Evolutionary conservation across 2,329 filamentous ascomycete species (phyloP).

Genomic region (Monilinia fructigena): DNA sequence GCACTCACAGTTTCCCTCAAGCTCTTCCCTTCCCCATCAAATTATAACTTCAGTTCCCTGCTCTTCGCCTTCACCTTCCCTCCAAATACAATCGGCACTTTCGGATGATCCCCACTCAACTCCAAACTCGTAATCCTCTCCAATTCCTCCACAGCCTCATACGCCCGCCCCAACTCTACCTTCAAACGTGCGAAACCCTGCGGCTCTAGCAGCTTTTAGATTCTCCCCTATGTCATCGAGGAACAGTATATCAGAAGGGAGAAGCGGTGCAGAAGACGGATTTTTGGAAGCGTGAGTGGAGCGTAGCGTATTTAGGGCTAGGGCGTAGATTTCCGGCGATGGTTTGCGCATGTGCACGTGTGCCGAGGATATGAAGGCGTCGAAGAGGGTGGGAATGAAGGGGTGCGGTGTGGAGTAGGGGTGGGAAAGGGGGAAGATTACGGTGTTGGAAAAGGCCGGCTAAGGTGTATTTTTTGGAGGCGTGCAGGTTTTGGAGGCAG

Average conservation of each 20-base stretch:
- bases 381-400: slow-evolving; percentile 64
- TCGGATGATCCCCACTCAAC: slow-evolving; percentile 44
- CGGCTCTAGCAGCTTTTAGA: slow-evolving; percentile 70
- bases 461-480: slow-evolving; percentile 65
- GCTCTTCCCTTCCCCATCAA: not conserved
- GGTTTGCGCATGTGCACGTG: slow-evolving; percentile 88
- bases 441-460: slow-evolving; percentile 85
- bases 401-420: slow-evolving; percentile 45
- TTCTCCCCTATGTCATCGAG: slow-evolving; percentile 90
- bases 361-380: slow-evolving; percentile 83
- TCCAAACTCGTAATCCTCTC: slow-evolving; percentile 71
- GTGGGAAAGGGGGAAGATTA: slow-evolving; percentile 78
- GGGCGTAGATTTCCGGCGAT: slow-evolving; percentile 74
- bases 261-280: slow-evolving; percentile 46
- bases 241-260: slow-evolving; percentile 72
- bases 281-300: not conserved
- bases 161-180: slow-evolving; percentile 74
- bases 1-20: not conserved
- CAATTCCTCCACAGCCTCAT: slow-evolving; percentile 77
- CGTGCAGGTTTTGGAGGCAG: slow-evolving; percentile 67
- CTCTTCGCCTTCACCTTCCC: slow-evolving; percentile 22
- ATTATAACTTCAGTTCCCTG: slow-evolving; percentile 15
- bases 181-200: slow-evolving; percentile 86
- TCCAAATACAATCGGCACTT: slow-evolving; percentile 30
- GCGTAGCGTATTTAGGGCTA: slow-evolving; percentile 48